Base-by-base conservation (phyloP, 805 yeast genomes). In the Phaffomyces thermotolerans region DNA sequence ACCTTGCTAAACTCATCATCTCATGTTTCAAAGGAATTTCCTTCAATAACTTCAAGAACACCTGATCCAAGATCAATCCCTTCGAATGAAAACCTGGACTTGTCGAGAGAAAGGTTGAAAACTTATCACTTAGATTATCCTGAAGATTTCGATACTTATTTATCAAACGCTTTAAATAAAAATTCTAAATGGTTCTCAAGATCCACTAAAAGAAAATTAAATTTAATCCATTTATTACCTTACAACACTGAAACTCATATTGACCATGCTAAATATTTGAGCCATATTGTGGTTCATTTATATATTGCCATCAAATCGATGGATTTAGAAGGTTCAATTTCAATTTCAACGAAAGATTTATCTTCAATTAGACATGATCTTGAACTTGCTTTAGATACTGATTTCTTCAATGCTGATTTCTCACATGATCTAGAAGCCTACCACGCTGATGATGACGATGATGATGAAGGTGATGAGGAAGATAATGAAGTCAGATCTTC, bases 231-330 rank as follows among this genome's bases (percentile, higher is more conserved):
- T 15, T 55, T 75, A 40, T 68, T 91, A 24, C 98, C 98, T 0
- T 93, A 90, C 60, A 65, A 69, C 36, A 75, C 82, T 0, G 97
- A 88, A 59, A 53, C 77, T 1, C 79, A 78, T 14, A 65, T 65
- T 30, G 95, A 84, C 45, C 84, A 80, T 45, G 83, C 86, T 15
- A 73, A 71, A 42, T 89, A 88, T 53, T 66, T 91, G 34, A 73
- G 85, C 36, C 93, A 84, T 56, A 84, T 91, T n/a, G 72, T 90
- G 29, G 74, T 83, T 3, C 88, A 86, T 60, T 62, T 93, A 17
- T 85, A 85, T 59, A 77, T 86, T 44, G 88, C 96, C 9, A 73
- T 86, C 38, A 72, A 76, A 45, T 76, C 93, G 4, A 66, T 82
- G 48, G 95, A 88, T 58, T 67, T 88, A 14, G 82, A 78, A 54